phyloP scores from a whole-genome alignment of 2,329 filamentous ascomycete genomes.

The Fusarium buharicum region DNA sequence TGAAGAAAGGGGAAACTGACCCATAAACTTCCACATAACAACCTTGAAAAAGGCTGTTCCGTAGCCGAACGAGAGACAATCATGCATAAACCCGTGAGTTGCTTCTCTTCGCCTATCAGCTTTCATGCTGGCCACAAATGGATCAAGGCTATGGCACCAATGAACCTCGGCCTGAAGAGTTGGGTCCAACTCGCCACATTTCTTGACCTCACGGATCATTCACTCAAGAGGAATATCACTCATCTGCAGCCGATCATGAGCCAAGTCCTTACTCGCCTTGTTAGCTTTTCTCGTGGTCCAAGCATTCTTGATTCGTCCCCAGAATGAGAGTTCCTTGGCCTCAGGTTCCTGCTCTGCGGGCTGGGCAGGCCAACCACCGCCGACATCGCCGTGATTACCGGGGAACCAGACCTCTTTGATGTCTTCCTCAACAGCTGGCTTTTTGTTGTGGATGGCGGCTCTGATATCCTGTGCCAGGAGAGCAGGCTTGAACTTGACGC shows the following conservation, averaged over 20 bases:
- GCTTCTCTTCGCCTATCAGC: constrained; percentile 42
- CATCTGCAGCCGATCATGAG: constrained; percentile 54
- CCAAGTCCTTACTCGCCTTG: constrained; percentile 47
- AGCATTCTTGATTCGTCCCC: constrained; percentile 51
- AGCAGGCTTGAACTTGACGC: constrained; percentile 65
- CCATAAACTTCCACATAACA: constrained; percentile 56
- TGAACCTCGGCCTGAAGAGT: constrained; percentile 46
- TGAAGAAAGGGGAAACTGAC: constrained; percentile 41
- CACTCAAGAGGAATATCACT: constrained; percentile 63
- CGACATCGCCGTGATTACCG: constrained; percentile 64
- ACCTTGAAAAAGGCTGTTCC: constrained; percentile 54
- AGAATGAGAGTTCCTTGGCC: constrained; percentile 45
- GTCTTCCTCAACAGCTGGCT: constrained; percentile 48
- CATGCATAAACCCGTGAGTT: constrained; percentile 52
- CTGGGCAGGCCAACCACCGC: constrained; percentile 60
- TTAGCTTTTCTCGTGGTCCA: constrained; percentile 50
- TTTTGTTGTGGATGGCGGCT: constrained; percentile 36
- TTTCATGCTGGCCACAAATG: constrained; percentile 49
- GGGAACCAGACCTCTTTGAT: constrained; percentile 66
- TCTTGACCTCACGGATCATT: constrained; percentile 63
- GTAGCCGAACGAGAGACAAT: constrained; percentile 52
- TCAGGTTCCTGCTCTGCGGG: constrained; percentile 35
- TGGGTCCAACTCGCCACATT: constrained; percentile 49
- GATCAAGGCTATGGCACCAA: constrained; percentile 48
- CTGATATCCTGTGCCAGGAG: constrained; percentile 56